Percentiles rank a stretch among this genome's conserved stretches.
Conservation (phyloP, 2,329 filamentous ascomycete species). For the Furcasterigmium furcatum region DNA sequence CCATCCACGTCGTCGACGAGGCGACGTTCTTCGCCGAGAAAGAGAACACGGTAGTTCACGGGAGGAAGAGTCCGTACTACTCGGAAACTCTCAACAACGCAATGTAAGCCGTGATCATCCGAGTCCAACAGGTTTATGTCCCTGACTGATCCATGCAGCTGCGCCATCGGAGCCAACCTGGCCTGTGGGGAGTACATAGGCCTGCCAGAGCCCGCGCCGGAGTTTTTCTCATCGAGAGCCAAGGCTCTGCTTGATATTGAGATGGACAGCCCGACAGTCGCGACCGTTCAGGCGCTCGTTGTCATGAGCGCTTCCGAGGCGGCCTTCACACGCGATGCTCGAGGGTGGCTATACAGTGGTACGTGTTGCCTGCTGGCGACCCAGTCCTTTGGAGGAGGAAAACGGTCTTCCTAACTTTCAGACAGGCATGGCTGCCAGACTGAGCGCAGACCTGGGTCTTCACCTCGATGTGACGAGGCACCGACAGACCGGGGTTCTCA, state of each 20-base stretch:
- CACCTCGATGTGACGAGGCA: slow-evolving; percentile 11
- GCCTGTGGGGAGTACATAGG: slow-evolving; percentile 2
- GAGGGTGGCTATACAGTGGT: slow-evolving; percentile 22
- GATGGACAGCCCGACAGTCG: slow-evolving; percentile 18
- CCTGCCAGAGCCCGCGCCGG: slow-evolving; percentile 27
- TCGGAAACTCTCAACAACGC: slow-evolving; percentile 21
- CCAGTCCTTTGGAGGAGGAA: neutral
- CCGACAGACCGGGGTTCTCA: slow-evolving; percentile 3
- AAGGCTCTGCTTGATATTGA: slow-evolving; percentile 21
- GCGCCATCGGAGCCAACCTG: slow-evolving; percentile 10
- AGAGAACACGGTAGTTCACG: slow-evolving; percentile 12
- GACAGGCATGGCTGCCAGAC: slow-evolving; percentile 11
- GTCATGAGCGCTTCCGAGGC: slow-evolving; percentile 20
- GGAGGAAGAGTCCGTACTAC: slow-evolving; percentile 16
- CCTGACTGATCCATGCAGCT: neutral
- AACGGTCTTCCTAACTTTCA: neutral
- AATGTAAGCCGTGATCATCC: slow-evolving; percentile 14
- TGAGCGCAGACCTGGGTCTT: slow-evolving; percentile 13
- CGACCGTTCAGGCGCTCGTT: slow-evolving; percentile 20
- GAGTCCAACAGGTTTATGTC: neutral
- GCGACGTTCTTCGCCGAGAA: slow-evolving; percentile 16
- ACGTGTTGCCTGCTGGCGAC: neutral
- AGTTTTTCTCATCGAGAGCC: slow-evolving; percentile 21
- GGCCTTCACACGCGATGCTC: slow-evolving; percentile 19
- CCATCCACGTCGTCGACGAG: slow-evolving; percentile 18